Evolutionary conservation across 176 grass and related monocot genomes (phyloP).

Genomic region (barley (Hordeum vulgare)): DNA sequence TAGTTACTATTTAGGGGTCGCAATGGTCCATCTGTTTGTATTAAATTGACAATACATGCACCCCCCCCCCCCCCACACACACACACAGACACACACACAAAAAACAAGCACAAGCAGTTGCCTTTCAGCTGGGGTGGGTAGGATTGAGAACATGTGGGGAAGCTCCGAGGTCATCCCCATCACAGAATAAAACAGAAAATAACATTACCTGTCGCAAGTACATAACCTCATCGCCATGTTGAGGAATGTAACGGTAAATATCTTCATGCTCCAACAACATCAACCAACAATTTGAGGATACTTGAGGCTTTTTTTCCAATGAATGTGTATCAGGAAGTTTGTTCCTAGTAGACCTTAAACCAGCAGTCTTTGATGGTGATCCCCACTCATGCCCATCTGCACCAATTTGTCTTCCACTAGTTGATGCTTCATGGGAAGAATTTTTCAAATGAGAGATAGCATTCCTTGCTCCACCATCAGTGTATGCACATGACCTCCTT

Average conservation of each 20-base stretch:
- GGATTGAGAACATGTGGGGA: background rate
- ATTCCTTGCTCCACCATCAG: constrained; percentile 19
- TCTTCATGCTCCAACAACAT: constrained; percentile 95
- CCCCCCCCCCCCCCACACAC: background rate
- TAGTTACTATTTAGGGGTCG: background rate
- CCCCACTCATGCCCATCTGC: constrained; percentile 42
- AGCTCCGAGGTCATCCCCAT: background rate
- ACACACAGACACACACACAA: no score
- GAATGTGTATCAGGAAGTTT: constrained; percentile 48
- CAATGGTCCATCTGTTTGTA: background rate
- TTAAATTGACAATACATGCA: background rate
- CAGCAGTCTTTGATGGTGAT: constrained; percentile 49
- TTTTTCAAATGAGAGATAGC: constrained; percentile 37
- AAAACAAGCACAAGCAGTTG: background rate
- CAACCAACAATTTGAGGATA: constrained; percentile 62
- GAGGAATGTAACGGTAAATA: constrained; percentile 90
- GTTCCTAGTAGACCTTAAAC: constrained; percentile 78
- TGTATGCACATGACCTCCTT: constrained; percentile 31
- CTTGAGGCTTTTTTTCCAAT: constrained; percentile 47
- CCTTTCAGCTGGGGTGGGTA: background rate
- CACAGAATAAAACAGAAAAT: background rate
- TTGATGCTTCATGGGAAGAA: constrained; percentile 62
- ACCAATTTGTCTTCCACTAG: constrained; percentile 53
- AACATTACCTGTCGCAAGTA: constrained; percentile 83
- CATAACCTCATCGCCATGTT: constrained; percentile 80